phyloP scores from a whole-genome alignment of 2,329 filamentous ascomycete genomes.

The Cryphonectria nitschkei region DNA sequence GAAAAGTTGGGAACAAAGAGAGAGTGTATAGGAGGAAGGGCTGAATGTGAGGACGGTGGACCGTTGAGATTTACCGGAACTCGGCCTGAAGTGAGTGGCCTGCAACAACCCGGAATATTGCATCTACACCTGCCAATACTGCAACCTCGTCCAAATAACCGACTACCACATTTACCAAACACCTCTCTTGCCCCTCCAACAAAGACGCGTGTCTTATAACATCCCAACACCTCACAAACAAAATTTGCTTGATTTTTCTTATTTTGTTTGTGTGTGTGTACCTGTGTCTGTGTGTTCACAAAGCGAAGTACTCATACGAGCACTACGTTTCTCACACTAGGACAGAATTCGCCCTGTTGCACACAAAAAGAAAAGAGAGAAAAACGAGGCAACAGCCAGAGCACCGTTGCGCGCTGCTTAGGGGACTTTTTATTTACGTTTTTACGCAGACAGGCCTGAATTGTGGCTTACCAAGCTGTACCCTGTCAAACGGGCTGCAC shows the following conservation, averaged over 20 bases:
- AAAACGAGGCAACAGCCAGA: background rate
- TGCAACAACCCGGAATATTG: background rate
- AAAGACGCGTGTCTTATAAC: background rate
- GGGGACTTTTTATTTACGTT: conserved; percentile 12
- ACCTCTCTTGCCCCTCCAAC: background rate
- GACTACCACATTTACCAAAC: conserved; percentile 1
- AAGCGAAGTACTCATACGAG: background rate
- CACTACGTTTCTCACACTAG: background rate
- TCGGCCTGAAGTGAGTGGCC: background rate
- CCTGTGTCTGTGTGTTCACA: background rate
- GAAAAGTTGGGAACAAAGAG: background rate
- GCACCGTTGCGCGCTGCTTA: conserved; percentile 7
- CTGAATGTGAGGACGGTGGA: conserved; percentile 1
- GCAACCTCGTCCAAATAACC: background rate
- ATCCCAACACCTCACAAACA: background rate
- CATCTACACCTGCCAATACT: background rate
- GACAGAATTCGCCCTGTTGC: background rate
- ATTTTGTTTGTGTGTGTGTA: background rate
- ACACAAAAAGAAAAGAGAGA: background rate
- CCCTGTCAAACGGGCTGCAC: conserved; percentile 23
- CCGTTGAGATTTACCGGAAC: background rate
- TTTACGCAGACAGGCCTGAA: conserved; percentile 17
- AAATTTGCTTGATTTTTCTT: background rate
- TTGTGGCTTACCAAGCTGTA: conserved; percentile 25
- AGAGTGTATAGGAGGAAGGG: background rate